Evolutionary conservation across 305 asterid species (phyloP).

Genomic region (Solanum hybrid): DNA sequence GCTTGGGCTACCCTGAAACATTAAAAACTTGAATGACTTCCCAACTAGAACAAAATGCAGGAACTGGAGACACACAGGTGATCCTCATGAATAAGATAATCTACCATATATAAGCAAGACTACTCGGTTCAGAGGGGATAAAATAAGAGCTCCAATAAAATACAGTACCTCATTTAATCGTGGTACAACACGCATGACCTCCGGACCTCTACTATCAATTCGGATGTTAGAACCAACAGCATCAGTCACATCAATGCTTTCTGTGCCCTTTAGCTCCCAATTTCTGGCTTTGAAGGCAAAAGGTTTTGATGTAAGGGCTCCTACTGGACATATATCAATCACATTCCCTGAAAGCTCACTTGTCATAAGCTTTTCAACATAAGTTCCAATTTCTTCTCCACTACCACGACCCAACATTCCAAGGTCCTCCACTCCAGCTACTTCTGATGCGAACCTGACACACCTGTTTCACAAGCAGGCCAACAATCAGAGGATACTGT

Average conservation of each 20-base stretch:
- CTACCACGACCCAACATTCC: conserved; percentile 99
- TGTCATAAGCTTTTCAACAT: conserved; percentile 90
- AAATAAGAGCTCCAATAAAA: background rate
- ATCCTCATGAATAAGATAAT: background rate
- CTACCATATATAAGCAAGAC: background rate
- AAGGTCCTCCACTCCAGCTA: conserved; percentile 95
- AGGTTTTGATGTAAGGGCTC: conserved; percentile 96
- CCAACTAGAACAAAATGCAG: background rate
- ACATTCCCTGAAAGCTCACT: conserved; percentile 98
- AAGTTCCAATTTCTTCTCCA: conserved; percentile 99
- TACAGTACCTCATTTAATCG: conserved; percentile 77
- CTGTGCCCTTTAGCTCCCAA: conserved; percentile 98
- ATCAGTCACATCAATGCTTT: conserved; percentile 95
- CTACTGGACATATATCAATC: conserved; percentile 97
- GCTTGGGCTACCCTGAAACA: background rate
- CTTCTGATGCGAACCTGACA: conserved; percentile 90
- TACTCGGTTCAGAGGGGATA: background rate
- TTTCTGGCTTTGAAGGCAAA: conserved; percentile 98
- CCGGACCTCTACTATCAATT: conserved; percentile 97
- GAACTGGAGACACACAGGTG: background rate
- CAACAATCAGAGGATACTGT: conserved; percentile 11
- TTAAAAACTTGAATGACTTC: background rate
- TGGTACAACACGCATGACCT: conserved; percentile 87
- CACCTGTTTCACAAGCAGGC: conserved; percentile 49
- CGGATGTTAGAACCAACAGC: conserved; percentile 98